Base-by-base conservation (phyloP, 805 yeast species). In the Myxozyma lipomycoides region DNA sequence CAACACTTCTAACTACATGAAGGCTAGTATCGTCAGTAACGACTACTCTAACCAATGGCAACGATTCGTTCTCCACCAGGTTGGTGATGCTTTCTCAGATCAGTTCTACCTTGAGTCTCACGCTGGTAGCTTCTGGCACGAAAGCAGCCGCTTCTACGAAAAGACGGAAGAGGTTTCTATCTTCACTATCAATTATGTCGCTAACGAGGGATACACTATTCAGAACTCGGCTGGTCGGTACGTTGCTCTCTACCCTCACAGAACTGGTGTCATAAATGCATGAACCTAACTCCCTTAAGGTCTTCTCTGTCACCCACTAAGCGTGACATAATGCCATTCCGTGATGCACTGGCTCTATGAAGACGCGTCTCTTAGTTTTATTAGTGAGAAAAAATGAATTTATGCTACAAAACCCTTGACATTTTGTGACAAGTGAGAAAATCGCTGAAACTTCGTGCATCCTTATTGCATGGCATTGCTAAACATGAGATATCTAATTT, bases 41-140 rank as follows among this genome's bases (percentile, higher is more conserved):
- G 39, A 43, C 37, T 26, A 28, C 26, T 15, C 25, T 6, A 26
- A 17, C 23, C 17, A 21, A 9, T 18, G 34, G 9, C 22, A 46
- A 9, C 51, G 51, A 15, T 53, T 45, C 49, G 19, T 50, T 6
- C 34, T 53, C 10, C 37, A 42, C 44, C 58, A 53, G 55, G 36
- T 26, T 4, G 58, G 56, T n/a, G 56, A 51, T 21, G 56, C 51
- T 9, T 51, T 51, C 48, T 42, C 49, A 23, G 36, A 37, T 12
- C 34, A 40, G 15, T 53, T 51, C 55, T 35, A 43, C 17, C 28
- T 53, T 36, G 25, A 51, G 49, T 51, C 51, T n/a, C 32, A 22
- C 25, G 3, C 30, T 12, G 44, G 25, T 24, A 36, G 21, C 4
- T 53, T 51, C 41, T 38, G 50, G 21, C 35, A 35, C 37, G 7